A percentile compares a stretch with the other conserved stretches of the same genome.
These are phyloP conservation scores for Moniliella sp. DNA, from an alignment of 1,284 basidiomycete genomes.

Conservation along the genomic window DNA sequence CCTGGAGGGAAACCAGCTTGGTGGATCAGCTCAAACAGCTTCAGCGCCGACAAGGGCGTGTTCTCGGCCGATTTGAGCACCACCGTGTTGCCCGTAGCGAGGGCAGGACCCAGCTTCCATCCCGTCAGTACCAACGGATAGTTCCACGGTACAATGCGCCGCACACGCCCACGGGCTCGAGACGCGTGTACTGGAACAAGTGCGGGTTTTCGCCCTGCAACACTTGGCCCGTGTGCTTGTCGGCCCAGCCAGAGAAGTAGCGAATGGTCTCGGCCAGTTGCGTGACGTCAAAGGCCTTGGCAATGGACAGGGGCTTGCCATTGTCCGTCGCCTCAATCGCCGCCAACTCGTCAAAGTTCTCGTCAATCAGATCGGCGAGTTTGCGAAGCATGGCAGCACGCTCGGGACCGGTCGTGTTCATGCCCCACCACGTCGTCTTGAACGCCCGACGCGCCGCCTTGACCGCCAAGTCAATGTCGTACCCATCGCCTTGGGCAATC, in stretches of 20 bases:
- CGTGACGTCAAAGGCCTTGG: neutral
- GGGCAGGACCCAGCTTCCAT: slow-evolving; percentile 1
- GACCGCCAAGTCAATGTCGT: neutral
- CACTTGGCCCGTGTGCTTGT: neutral
- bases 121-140: neutral
- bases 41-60: neutral
- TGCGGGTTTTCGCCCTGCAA: neutral
- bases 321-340: neutral
- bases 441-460: neutral
- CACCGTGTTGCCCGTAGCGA: slow-evolving; percentile 2
- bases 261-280: neutral
- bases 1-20: slow-evolving; percentile 3
- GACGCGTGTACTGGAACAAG: neutral
- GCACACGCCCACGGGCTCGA: neutral
- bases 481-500: neutral
- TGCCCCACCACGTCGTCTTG: neutral
- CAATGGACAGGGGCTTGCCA: neutral
- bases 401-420: neutral
- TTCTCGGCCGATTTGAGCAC: slow-evolving; percentile 3
- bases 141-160: slow-evolving; percentile 1
- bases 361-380: slow-evolving; percentile 1
- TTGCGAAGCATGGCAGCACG: neutral
- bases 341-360: neutral
- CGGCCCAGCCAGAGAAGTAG: neutral
- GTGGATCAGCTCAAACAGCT: neutral